Evolutionary conservation across 176 grass and related monocot genomes (phyloP), one percentile per base, ranked within the genome.

Genomic region (Pontederia crassipes): DNA sequence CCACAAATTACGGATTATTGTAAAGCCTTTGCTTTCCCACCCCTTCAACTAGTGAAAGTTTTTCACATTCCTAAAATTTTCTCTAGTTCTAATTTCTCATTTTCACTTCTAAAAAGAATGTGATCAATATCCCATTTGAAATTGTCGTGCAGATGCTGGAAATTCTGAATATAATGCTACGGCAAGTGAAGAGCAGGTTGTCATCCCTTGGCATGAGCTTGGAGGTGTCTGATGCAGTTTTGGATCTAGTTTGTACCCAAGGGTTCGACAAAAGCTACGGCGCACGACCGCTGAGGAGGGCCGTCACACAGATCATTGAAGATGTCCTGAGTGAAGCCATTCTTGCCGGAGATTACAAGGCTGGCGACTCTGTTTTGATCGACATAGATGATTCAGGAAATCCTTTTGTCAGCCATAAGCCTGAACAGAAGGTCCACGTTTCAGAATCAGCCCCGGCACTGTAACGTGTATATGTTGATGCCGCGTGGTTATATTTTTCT

Each of bases 221-320:
- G n/a, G 79, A 85, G 71, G 82, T 98, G 46, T 76, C 88, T 15
- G 74, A 98, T 62, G 85, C 85, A 10, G 73, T 84, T 47, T 89
- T 72, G 65, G 77, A 81, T 54, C 59, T 98, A 71, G 77, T 98
- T 46, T 98, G 88, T 71, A 52, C 57, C 59, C 69, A 83, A 81
- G 88, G 94, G 0, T 98, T 89, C n/a, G 88, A 98, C 68, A 80
- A 70, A 74, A 98, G 79, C 64, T 86, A 86, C 7, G 94, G 87
- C 0, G 94, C 94, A 0, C 82, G 88, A 14, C 87, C 88, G 1
- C 48, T 93, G 61, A 83, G 94, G 48, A 90, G 87, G 67, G 88
- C 88, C 4, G 79, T 98, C 46, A 83, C 88, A 77, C 76, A 81
- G 12, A 61, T 89, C 24, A 77, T 98, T 10, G 94, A 98, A 75